A percentile compares a stretch with the other conserved stretches of the same genome.
phyloP scores from a whole-genome alignment of 2,329 filamentous ascomycete genomes.

The Alternaria hordeiaustralica region DNA sequence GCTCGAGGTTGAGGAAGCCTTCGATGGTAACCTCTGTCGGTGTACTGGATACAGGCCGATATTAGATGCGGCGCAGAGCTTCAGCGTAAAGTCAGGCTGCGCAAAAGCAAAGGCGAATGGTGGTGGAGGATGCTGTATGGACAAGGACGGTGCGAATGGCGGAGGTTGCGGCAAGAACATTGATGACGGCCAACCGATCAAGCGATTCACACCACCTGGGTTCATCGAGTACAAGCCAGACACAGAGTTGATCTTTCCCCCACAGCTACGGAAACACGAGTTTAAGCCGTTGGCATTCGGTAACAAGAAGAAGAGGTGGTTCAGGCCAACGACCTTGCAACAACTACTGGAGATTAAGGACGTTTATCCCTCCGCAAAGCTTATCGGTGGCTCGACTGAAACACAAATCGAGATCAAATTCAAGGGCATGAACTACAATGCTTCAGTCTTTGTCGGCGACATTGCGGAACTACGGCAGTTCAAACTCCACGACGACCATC shows the following conservation, averaged over 20 bases:
- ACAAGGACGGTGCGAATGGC: constrained; percentile 53
- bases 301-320: constrained; percentile 95
- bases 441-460: constrained; percentile 91
- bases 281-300: constrained; percentile 85
- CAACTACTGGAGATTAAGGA: constrained; percentile 93
- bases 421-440: constrained; percentile 88
- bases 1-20: constrained; percentile 90
- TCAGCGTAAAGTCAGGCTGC: constrained; percentile 67
- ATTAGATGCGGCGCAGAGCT: constrained; percentile 90
- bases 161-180: constrained; percentile 54
- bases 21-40: constrained; percentile 93
- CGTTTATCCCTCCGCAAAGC: constrained; percentile 82
- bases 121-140: constrained; percentile 75
- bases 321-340: constrained; percentile 81
- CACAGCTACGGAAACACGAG: constrained; percentile 80
- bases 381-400: constrained; percentile 95
- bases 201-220: constrained; percentile 80
- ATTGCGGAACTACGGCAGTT: constrained; percentile 89
- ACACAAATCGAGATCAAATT: constrained; percentile 99
- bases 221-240: constrained; percentile 95
- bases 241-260: constrained; percentile 94
- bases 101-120: constrained; percentile 64
- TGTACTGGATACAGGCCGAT: constrained; percentile 97
- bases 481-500: constrained; percentile 75
- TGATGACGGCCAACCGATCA: constrained; percentile 54